phyloP scores from a whole-genome alignment of 495 filamentous ascomycete genomes.

The Podospora conica region DNA sequence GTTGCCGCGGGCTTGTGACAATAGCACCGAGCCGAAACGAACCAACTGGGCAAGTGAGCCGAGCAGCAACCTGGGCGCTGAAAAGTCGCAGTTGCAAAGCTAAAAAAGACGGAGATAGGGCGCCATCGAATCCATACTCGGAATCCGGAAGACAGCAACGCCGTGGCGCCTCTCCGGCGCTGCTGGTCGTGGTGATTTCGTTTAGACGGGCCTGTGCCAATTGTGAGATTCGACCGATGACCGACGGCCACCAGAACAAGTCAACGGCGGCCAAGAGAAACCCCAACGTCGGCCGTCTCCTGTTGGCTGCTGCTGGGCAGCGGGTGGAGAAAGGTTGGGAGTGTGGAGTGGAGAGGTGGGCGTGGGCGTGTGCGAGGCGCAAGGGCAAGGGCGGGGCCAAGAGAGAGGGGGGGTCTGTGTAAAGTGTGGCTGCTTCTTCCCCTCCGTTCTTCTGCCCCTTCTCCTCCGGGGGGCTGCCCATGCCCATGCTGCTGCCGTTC shows the following conservation, averaged over 20 bases:
- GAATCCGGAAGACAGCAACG: constrained; percentile 1
- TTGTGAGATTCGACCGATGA: constrained; percentile 19
- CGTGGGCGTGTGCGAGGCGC: background rate
- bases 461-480: background rate
- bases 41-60: background rate
- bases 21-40: constrained; percentile 10
- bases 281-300: constrained; percentile 21
- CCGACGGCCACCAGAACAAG: constrained; percentile 9
- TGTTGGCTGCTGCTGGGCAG: constrained; percentile 19
- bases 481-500: background rate
- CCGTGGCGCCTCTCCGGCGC: constrained; percentile 7
- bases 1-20: constrained; percentile 8
- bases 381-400: constrained; percentile 6
- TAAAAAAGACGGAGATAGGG: background rate
- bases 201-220: constrained; percentile 21
- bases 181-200: constrained; percentile 27
- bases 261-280: constrained; percentile 20
- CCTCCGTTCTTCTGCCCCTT: constrained; percentile 32
- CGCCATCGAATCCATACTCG: constrained; percentile 1
- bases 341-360: background rate
- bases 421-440: constrained; percentile 25
- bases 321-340: constrained; percentile 3
- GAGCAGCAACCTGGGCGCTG: background rate
- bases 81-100: background rate
- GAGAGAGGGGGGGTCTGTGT: constrained; percentile 3